Conservation (phyloP, 1,284 basidiomycete species). For the Ceratorhiza oryzae-sativae region DNA sequence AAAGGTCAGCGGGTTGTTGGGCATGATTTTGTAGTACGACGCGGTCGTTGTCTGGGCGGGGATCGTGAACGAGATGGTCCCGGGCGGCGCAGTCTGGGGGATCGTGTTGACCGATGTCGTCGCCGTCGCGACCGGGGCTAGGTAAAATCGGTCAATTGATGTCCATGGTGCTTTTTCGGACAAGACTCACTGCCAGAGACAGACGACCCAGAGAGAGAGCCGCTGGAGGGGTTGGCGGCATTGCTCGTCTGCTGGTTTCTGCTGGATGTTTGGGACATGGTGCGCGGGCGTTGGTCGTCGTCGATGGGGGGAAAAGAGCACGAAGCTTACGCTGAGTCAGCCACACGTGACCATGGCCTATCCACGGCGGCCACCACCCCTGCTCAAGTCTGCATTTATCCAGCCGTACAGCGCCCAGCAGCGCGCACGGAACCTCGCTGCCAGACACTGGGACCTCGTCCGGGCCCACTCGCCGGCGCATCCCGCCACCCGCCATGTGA, state of each 20-base stretch:
- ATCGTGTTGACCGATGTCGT: constrained; percentile 50
- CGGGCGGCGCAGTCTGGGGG: constrained; percentile 66
- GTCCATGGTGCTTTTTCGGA: neutral
- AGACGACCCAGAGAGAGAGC: neutral
- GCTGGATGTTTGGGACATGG: constrained; percentile 26
- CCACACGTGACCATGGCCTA: neutral
- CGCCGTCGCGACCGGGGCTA: neutral
- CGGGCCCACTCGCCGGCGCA: neutral
- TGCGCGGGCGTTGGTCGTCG: neutral
- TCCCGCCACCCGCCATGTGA: constrained; percentile 17
- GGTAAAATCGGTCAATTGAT: neutral
- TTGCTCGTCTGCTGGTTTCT: neutral
- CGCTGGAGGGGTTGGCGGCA: neutral
- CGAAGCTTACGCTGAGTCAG: neutral
- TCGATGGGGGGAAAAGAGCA: neutral
- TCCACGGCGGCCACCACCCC: constrained; percentile 1
- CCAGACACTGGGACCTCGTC: constrained; percentile 22
- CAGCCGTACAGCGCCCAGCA: neutral
- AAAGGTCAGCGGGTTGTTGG: constrained; percentile 78
- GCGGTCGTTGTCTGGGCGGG: constrained; percentile 76
- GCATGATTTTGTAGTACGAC: constrained; percentile 90
- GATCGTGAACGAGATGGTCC: constrained; percentile 74
- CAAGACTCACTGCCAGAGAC: neutral
- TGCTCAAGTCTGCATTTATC: neutral
- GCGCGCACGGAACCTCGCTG: constrained; percentile 1